Percentiles rank a stretch among this genome's conserved stretches.
These are phyloP conservation scores for Thinopyrum elongatum DNA, from an alignment of 176 grass and related monocot genomes.

Conservation along the genomic window DNA sequence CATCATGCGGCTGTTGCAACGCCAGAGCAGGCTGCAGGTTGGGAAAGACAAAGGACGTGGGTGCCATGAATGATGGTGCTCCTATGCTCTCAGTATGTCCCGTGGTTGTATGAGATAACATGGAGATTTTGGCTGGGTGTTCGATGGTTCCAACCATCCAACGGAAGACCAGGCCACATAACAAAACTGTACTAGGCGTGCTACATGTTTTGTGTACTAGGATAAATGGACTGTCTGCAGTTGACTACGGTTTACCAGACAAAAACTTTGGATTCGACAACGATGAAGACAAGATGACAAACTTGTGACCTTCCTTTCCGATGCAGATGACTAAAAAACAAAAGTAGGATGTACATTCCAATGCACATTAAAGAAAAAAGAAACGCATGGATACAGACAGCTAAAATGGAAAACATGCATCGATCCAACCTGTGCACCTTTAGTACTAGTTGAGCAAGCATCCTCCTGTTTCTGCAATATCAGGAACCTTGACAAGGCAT, in stretches of 20 bases:
- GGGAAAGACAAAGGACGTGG: not conserved
- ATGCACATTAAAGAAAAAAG: not conserved
- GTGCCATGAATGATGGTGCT: not conserved
- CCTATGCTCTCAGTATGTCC: not conserved
- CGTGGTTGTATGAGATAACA: not conserved
- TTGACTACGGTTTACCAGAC: not conserved
- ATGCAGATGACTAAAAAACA: not conserved
- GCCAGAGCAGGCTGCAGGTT: not conserved
- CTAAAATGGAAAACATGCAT: not conserved
- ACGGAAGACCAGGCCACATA: not conserved
- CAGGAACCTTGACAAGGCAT: not conserved
- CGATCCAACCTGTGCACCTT: not conserved
- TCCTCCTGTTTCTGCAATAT: not conserved
- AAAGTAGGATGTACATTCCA: not conserved
- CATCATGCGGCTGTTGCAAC: not conserved
- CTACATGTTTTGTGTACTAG: too few relatives aligned
- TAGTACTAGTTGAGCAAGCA: not conserved
- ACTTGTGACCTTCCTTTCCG: not conserved
- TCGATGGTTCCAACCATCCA: conserved; percentile 14
- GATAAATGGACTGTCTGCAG: not conserved
- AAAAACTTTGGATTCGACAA: not conserved
- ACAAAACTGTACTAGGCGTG: too few relatives aligned
- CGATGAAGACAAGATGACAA: not conserved
- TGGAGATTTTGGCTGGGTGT: not conserved
- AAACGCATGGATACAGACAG: not conserved